Evolutionary conservation across 805 yeast genomes (phyloP).

Genomic region (Monosporozyma yasuniensis): DNA sequence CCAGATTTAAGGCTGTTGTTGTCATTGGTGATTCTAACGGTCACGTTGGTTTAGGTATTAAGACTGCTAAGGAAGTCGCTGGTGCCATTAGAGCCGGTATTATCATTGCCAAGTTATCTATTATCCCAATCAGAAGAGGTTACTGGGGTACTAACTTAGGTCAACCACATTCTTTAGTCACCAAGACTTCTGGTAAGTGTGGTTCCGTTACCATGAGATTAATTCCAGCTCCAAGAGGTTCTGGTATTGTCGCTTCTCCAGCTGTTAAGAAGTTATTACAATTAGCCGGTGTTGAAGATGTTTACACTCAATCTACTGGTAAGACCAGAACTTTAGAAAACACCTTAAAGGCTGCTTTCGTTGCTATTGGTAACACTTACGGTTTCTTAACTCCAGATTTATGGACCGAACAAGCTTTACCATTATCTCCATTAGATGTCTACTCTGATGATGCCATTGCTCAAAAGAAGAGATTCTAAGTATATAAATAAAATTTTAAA

Average conservation of each 20-base stretch:
- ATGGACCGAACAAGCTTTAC: conserved; percentile 81
- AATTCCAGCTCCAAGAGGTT: conserved; percentile 99
- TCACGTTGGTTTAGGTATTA: conserved; percentile 99
- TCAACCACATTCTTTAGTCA: conserved; percentile 97
- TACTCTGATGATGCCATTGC: conserved; percentile 79
- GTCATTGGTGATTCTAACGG: conserved; percentile 99
- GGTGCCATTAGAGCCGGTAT: conserved; percentile 99
- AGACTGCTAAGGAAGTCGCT: conserved; percentile 99
- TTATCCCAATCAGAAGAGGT: conserved; percentile 99
- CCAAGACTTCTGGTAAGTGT: conserved; percentile 99
- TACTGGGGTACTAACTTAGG: conserved; percentile 99
- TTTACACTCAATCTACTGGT: conserved; percentile 97
- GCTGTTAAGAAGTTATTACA: conserved; percentile 98
- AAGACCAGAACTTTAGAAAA: conserved; percentile 99
- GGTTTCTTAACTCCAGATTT: conserved; percentile 99
- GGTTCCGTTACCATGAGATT: conserved; percentile 98
- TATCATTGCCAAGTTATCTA: conserved; percentile 96
- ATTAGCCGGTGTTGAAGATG: conserved; percentile 99
- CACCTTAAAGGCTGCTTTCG: conserved; percentile 99
- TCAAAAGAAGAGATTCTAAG: conserved; percentile 67
- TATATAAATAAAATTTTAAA: conserved; percentile 13
- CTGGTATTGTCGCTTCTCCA: conserved; percentile 99
- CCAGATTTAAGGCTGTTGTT: conserved; percentile 99
- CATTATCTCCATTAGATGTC: conserved; percentile 89
- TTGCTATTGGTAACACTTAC: conserved; percentile 99